Evolutionary conservation across 2,329 filamentous ascomycete species (phyloP).

Genomic region (Colletotrichum cuscutae): DNA sequence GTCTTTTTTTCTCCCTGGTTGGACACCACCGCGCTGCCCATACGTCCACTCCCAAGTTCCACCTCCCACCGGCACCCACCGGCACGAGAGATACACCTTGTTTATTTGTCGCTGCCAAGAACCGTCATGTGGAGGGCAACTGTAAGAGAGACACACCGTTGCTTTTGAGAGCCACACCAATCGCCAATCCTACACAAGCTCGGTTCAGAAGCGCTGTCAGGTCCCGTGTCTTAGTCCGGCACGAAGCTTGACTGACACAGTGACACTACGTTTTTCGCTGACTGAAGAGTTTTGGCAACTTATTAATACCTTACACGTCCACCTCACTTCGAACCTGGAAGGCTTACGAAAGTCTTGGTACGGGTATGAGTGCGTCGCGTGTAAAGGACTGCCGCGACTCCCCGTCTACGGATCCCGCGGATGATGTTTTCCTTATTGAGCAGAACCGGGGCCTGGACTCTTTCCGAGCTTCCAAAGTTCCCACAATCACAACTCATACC

Average conservation of each 20-base stretch:
- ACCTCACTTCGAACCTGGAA: not conserved
- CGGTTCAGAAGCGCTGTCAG: constrained; percentile 11
- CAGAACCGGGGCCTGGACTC: not conserved
- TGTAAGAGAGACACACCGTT: constrained; percentile 12
- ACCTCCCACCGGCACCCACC: not conserved
- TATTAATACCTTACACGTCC: not conserved
- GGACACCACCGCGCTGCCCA: not conserved
- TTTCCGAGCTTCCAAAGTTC: not conserved
- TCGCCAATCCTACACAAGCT: constrained; percentile 12
- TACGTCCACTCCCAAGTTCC: not conserved
- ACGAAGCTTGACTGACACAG: not conserved
- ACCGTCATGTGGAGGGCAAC: constrained; percentile 5
- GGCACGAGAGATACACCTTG: not conserved
- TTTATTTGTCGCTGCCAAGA: not conserved
- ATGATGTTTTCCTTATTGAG: not conserved
- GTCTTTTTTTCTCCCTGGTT: not conserved
- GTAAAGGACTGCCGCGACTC: not conserved
- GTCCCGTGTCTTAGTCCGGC: not conserved
- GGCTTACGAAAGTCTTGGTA: not conserved
- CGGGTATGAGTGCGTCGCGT: not conserved
- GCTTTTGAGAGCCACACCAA: not conserved
- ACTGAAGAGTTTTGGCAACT: not conserved
- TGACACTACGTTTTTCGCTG: not conserved
- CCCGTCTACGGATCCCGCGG: not conserved
- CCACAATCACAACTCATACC: not conserved